Base-by-base conservation (phyloP, 352 stramenopile genomes). In the Pythium rishiriense region DNA sequence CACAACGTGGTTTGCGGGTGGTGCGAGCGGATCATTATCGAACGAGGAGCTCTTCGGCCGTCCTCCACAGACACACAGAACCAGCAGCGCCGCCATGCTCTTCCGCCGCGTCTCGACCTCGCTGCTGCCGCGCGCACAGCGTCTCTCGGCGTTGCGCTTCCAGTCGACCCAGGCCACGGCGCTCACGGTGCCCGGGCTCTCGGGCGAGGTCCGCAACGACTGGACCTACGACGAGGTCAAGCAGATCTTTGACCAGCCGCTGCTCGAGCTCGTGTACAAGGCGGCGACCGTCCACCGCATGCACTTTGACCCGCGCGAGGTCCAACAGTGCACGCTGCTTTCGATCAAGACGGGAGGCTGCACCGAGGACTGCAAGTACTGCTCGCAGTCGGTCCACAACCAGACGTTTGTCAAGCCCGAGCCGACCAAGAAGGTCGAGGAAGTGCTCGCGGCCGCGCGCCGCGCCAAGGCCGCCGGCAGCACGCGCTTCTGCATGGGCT, bases 321-420 rank as follows among this genome's bases (percentile, higher is more conserved):
- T 99, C 33, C 96, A 99, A 75, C 96, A 98, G 75, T 98, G 96
- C 76, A 99, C 97, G 29, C 76, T 99, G 26, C 77, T 99, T 33
- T 98, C 86, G 55, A 99, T 99, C 83, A 99, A 99, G 87, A 99
- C 97, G 3, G 96, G 96, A 35, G 97, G 91, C 31, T 98, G 91
- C 73, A 96, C 90, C 2, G 91, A 97, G 68, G 94, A 87, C 88
- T 96, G 87, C 83, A 93, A 90, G 53, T 99, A 99, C 80, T 99
- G 97, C 87, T 98, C 91, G 25, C 97, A 98, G 76, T 98, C 89
- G 39, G 93, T 93, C 58, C 86, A 86, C 45, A 90, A 99, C 81
- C 98, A 98, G 79, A 99, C 97, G n/a, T 98, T 98, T 74, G 96
- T 99, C 70, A 99, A 99, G 82, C 96, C 97, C 0, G 98, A 98